Conservation (phyloP, 805 yeast species). For the Kodamaea fukazawae region DNA sequence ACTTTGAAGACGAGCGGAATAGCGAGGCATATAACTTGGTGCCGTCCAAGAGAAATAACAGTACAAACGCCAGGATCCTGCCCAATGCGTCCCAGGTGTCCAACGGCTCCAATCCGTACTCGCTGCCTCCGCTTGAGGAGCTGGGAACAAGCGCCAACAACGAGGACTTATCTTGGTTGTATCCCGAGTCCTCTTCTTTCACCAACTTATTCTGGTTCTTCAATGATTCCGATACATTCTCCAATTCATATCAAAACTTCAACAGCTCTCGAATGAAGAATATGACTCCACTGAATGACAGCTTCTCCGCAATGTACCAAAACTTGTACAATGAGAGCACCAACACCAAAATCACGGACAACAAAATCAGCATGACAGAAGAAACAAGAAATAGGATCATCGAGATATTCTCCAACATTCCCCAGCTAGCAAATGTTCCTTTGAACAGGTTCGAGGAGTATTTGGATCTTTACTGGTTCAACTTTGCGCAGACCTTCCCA, state of each 20-base stretch:
- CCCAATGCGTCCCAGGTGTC: too few species aligned
- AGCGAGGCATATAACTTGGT: too few species aligned
- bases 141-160: neutral
- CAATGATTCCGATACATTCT: neutral
- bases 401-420: neutral
- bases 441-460: neutral
- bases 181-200: neutral
- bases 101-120: too few species aligned
- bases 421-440: neutral
- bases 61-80: too few species aligned
- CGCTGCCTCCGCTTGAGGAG: too few species aligned
- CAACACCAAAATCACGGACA: neutral
- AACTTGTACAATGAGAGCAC: neutral
- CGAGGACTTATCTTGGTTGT: neutral
- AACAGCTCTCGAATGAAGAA: neutral
- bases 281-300: neutral
- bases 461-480: conserved; percentile 8
- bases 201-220: neutral
- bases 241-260: too few species aligned
- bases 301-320: neutral
- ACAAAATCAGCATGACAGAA: too few species aligned
- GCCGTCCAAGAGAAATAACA: too few species aligned
- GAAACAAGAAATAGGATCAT: neutral
- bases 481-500: conserved; percentile 10
- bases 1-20: too few species aligned